These are phyloP conservation scores for Chimonanthus salicifolius DNA, from an alignment of 164 flowering plant species.

Conservation along the genomic window DNA sequence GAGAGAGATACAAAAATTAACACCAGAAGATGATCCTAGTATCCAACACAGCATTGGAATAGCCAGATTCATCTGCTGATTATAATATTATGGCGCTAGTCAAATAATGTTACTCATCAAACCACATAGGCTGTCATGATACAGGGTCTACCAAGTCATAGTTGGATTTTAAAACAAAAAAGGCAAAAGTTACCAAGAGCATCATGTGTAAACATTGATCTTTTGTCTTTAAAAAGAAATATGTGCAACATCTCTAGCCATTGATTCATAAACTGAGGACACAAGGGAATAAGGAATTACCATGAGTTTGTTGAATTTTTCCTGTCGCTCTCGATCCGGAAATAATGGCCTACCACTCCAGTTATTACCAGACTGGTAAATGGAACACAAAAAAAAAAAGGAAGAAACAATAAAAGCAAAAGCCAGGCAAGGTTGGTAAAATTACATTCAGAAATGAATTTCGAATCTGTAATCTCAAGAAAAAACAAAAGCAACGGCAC, in stretches of 20 bases:
- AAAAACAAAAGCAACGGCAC: neutral
- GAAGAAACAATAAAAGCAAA: neutral
- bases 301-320: slow-evolving; percentile 98
- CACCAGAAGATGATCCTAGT: neutral
- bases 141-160: no score
- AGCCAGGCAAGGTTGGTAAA: neutral
- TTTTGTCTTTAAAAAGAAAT: no score
- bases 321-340: slow-evolving; percentile 81
- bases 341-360: slow-evolving; percentile 59
- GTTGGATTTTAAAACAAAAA: no score
- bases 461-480: neutral
- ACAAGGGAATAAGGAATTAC: slow-evolving; percentile 39
- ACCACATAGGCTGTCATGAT: no score
- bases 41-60: neutral
- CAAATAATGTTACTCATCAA: no score
- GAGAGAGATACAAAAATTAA: neutral
- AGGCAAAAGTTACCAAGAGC: no score
- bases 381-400: neutral
- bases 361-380: neutral
- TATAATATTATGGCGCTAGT: no score
- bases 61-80: neutral
- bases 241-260: no score
- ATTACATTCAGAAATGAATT: neutral
- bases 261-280: neutral
- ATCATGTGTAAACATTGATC: no score